Evolutionary conservation across 768 basidiomycete species (phyloP), one percentile per base, ranked within the genome.

Genomic region (Suillus americanus): DNA sequence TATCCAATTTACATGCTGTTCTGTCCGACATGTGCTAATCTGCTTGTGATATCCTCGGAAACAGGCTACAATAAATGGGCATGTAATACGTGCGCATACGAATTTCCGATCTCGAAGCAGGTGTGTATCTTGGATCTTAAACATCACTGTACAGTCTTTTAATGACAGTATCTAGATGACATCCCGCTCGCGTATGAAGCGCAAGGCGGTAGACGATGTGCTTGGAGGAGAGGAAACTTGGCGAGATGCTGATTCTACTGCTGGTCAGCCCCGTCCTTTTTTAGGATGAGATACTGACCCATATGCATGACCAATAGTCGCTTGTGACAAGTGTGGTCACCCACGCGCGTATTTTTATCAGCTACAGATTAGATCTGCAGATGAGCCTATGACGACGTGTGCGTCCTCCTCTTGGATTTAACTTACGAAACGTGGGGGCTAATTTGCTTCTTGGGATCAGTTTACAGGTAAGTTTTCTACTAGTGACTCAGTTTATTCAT

Each of bases 121-220:
- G 57, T 30, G 10, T 28, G 25, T 41, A 20, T 12, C 6, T 59
- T 10, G 38, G 2, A 38, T 41, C 6, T 30, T 59, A 18, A 7
- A 9, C 3, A 43, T 14, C 33, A 8, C 40, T 25, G 9, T 14
- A 46, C 7, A 28, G 16, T 33, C 30, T 8, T 45, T 18, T 6
- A 7, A 20, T 16, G 13, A 1, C 3, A 35, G 25, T 59, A 9
- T 66, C 57, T 13, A 97, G 93, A 95, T 97, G 87, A 97, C 95
- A 10, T 92, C 94, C 61, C 82, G 96, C 55, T 95, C 91, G 38
- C 86, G 86, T 62, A 81, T 97, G 60, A 89, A 89, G 68, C 84
- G 93, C 23, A 99, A 99, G 72, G 86, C 89, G 68, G 90, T 95
- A 14, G 97, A 99, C 73, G 97, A 99, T 71, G 96, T 99, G 6